Base-by-base conservation (phyloP, 169 alveolate species). In the Plasmodium chabaudi region DNA sequence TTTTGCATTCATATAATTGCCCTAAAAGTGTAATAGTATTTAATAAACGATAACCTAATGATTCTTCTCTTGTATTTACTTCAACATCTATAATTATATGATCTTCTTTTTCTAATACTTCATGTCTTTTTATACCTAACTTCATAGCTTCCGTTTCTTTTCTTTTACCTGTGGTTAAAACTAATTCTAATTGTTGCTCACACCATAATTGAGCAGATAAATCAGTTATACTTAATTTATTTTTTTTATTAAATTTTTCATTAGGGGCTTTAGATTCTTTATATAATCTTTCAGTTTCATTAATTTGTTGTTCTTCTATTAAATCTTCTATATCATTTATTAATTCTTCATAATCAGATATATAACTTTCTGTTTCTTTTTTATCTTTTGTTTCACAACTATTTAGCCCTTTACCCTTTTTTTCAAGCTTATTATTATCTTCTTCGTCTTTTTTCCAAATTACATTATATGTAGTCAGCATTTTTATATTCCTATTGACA, bases 181-280 rank as follows among this genome's bases (percentile, higher is more conserved):
- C 88, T 77, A 87, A 86, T 60, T 93, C 96, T n/a, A 93, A 61
- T 84, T 93, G 95, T 70, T 91, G 94, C 71, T 94, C 96, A 68
- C 96, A 94, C 96, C 96, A 94, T 39, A 94, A 57, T 34, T 94
- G 96, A 49, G 95, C 87, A 9, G 96, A 93, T 17, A 94, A 69
- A 61, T 94, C 96, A 1, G 96, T 94, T 13, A 94, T 94, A 23
- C 94, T 89, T 59, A 94, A 75, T 47, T 87, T 88, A 92, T 95
- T 92, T 74, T 94, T 94, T 68, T 94, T 94, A 64, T 87, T 84
- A 55, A 84, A 87, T 56, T 87, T 75, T 75, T 65, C 92, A 68
- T 74, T 87, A 13, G 92, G 92, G 4, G 69, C 21, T 65, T 64
- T 87, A 12, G 88, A 71, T 72, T 53, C 79, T 67, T 67, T 75